A percentile compares a stretch with the other conserved stretches of the same genome.
These are phyloP conservation scores for Omphalotus guepiniiformis DNA, from an alignment of 768 basidiomycete species.

Conservation along the genomic window DNA sequence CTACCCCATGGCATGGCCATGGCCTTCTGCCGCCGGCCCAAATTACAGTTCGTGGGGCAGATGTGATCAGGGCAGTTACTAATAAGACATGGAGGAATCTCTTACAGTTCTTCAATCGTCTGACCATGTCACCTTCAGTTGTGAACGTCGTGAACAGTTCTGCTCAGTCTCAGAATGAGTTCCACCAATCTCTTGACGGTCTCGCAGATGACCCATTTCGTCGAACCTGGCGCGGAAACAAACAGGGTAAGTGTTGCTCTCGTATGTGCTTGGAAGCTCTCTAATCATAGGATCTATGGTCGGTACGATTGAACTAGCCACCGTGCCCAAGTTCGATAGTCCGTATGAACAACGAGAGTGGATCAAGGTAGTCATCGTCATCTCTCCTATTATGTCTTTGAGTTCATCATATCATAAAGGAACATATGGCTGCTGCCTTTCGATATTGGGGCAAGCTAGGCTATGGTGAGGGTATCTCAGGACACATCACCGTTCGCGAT, in stretches of 20 bases:
- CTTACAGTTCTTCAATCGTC: background rate
- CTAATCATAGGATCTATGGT: background rate
- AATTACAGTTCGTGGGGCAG: no score
- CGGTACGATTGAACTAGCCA: conserved; percentile 18
- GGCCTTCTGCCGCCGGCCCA: no score
- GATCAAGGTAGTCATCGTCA: conserved; percentile 17
- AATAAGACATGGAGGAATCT: background rate
- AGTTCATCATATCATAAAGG: conserved; percentile 7
- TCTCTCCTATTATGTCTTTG: background rate
- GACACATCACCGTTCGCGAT: conserved; percentile 23
- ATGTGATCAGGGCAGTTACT: no score
- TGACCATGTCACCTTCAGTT: background rate
- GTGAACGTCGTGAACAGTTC: no score
- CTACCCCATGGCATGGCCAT: no score
- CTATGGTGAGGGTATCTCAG: conserved; percentile 25
- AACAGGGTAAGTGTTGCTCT: conserved; percentile 3
- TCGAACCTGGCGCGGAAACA: conserved; percentile 11
- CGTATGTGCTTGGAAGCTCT: background rate
- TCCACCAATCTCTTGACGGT: conserved; percentile 2
- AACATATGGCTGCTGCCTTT: conserved; percentile 23
- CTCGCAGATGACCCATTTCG: conserved; percentile 10
- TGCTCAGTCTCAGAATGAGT: no score
- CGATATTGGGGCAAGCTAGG: conserved; percentile 19
- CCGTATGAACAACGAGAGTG: conserved; percentile 24
- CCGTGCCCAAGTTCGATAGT: conserved; percentile 19